Percentiles rank a stretch among this genome's conserved stretches.
Conservation (phyloP, 495 filamentous ascomycete species). For the Cercophora scortea region DNA sequence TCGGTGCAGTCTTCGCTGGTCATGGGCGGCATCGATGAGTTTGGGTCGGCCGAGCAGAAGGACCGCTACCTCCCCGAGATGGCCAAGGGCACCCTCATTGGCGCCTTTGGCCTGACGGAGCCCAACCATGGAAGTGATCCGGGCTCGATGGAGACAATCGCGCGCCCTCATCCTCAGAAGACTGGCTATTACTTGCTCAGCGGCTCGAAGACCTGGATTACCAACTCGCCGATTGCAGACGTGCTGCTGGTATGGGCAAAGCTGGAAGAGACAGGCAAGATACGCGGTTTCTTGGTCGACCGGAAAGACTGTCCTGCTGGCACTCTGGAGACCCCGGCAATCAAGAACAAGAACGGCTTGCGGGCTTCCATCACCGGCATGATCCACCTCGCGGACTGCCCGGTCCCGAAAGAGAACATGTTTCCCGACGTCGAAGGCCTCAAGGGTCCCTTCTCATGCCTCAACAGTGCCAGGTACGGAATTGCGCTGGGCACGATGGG, state of each 20-base stretch:
- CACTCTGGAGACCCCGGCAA: slow-evolving; percentile 80
- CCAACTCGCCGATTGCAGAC: slow-evolving; percentile 92
- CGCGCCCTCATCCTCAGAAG: slow-evolving; percentile 80
- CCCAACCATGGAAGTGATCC: slow-evolving; percentile 97
- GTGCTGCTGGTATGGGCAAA: slow-evolving; percentile 93
- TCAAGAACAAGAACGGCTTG: slow-evolving; percentile 94
- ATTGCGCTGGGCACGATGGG: slow-evolving; percentile 93
- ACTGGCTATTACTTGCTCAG: slow-evolving; percentile 74
- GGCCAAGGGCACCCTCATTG: slow-evolving; percentile 79
- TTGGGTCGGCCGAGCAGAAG: slow-evolving; percentile 84
- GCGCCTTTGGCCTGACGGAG: slow-evolving; percentile 92
- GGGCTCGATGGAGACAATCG: slow-evolving; percentile 87
- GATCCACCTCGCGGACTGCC: slow-evolving; percentile 89
- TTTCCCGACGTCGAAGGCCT: slow-evolving; percentile 86
- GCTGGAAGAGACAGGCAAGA: slow-evolving; percentile 81
- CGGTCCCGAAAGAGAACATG: slow-evolving; percentile 88
- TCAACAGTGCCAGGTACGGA: slow-evolving; percentile 87
- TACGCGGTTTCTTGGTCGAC: slow-evolving; percentile 89
- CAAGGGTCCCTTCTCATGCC: slow-evolving; percentile 81
- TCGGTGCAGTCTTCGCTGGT: slow-evolving; percentile 90
- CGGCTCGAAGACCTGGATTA: slow-evolving; percentile 97
- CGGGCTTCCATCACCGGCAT: slow-evolving; percentile 93
- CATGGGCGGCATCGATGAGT: slow-evolving; percentile 96
- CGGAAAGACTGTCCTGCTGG: slow-evolving; percentile 72
- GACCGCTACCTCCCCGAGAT: slow-evolving; percentile 76